Percentiles rank a stretch among this genome's conserved stretches.
These are phyloP conservation scores for Lasiodiplodia citricola DNA, from an alignment of 2,329 filamentous ascomycete species.

Conservation along the genomic window DNA sequence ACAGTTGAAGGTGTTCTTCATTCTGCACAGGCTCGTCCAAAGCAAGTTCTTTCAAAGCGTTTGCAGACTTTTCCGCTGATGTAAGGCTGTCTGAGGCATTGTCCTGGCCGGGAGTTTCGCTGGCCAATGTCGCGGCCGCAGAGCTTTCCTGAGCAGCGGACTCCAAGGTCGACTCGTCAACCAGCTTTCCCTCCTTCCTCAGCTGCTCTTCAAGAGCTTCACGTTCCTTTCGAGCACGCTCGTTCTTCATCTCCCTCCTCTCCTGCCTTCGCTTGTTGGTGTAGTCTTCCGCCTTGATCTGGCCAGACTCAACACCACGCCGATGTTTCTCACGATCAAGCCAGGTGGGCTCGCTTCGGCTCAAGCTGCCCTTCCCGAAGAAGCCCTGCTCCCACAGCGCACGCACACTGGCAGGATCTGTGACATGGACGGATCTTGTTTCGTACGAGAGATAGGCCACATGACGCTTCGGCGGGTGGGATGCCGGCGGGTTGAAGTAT, in stretches of 20 bases:
- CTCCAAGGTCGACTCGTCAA: conserved; percentile 22
- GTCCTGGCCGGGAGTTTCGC: neutral
- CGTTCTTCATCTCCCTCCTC: conserved; percentile 83
- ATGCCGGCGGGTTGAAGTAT: conserved; percentile 66
- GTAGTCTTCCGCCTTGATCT: conserved; percentile 71
- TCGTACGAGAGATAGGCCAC: conserved; percentile 79
- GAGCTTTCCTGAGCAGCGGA: neutral
- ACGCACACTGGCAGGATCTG: conserved; percentile 73
- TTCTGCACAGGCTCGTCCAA: conserved; percentile 47
- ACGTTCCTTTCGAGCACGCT: conserved; percentile 85
- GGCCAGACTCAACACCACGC: conserved; percentile 51
- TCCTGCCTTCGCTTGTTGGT: conserved; percentile 80
- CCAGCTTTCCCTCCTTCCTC: conserved; percentile 56
- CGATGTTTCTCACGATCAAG: conserved; percentile 79
- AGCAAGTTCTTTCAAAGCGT: neutral
- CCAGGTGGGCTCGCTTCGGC: conserved; percentile 95
- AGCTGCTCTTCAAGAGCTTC: conserved; percentile 79
- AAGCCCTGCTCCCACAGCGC: conserved; percentile 97
- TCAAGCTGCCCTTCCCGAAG: conserved; percentile 92
- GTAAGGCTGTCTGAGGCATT: neutral
- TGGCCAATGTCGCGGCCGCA: neutral
- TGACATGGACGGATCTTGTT: conserved; percentile 84
- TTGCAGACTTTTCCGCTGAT: neutral
- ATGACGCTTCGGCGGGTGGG: conserved; percentile 69
- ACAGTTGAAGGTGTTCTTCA: conserved; percentile 90